A percentile compares a stretch with the other conserved stretches of the same genome.
Evolutionary conservation across 1,139 yeast species (phyloP).

Genomic region (Keqinozyma sinolaborantium): DNA sequence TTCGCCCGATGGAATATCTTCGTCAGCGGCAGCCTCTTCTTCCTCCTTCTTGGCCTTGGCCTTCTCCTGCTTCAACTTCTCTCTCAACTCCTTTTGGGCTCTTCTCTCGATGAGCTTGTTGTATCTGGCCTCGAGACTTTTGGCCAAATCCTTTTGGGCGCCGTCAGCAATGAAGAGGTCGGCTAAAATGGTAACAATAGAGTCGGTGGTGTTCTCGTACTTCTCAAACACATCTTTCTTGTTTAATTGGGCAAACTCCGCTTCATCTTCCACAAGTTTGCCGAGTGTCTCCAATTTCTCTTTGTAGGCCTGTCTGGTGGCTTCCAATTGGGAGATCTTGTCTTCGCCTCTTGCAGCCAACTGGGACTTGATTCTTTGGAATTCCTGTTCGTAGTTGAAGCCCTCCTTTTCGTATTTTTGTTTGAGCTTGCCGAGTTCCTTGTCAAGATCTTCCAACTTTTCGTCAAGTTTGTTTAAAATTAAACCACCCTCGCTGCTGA

Average conservation of each 20-base stretch:
- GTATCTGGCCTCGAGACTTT: conserved; percentile 31
- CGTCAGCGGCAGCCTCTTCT: conserved; percentile 14
- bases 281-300: conserved; percentile 28
- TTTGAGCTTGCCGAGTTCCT: conserved; percentile 38
- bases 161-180: conserved; percentile 31
- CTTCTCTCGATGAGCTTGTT: conserved; percentile 32
- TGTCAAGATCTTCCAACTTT: conserved; percentile 41
- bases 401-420: conserved; percentile 37
- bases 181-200: conserved; percentile 30
- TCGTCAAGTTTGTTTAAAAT: conserved; percentile 42
- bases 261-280: conserved; percentile 22
- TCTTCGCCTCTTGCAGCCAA: conserved; percentile 32
- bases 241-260: conserved; percentile 21
- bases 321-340: conserved; percentile 31
- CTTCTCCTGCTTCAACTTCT: conserved; percentile 25
- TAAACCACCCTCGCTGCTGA: conserved; percentile 39
- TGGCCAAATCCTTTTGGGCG: conserved; percentile 39
- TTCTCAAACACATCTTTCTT: conserved; percentile 33
- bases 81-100: conserved; percentile 32
- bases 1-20: conserved; percentile 4
- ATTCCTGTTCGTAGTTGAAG: conserved; percentile 49
- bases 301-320: conserved; percentile 29
- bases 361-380: conserved; percentile 33
- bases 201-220: conserved; percentile 29
- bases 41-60: conserved; percentile 16